Conservation (phyloP, 2,329 filamentous ascomycete species). For the Trichophaea hybrida region DNA sequence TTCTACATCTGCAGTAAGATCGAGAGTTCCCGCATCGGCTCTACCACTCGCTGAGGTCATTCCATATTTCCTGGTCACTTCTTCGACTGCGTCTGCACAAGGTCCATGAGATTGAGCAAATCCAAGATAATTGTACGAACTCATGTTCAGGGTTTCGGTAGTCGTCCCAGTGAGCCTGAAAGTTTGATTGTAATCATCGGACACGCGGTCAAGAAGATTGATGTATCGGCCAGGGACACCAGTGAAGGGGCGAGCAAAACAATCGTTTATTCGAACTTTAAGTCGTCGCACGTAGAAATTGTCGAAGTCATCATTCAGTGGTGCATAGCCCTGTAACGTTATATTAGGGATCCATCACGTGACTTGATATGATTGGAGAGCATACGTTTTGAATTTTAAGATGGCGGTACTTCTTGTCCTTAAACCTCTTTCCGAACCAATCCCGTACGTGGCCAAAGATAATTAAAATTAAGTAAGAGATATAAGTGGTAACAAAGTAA, state of each 20-base stretch:
- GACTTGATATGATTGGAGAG: constrained; percentile 1
- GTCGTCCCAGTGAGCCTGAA: constrained; percentile 81
- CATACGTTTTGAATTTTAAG: constrained; percentile 55
- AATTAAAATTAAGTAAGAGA: constrained; percentile 93
- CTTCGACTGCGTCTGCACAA: constrained; percentile 85
- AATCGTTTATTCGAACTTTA: constrained; percentile 92
- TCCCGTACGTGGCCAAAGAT: constrained; percentile 89
- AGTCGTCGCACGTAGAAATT: constrained; percentile 91
- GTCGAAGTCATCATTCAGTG: constrained; percentile 95
- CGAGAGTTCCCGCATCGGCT: constrained; percentile 70
- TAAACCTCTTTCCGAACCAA: constrained; percentile 94
- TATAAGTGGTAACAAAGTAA: constrained; percentile 92
- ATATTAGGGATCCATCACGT: not conserved
- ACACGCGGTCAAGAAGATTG: constrained; percentile 78
- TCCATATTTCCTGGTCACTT: constrained; percentile 69
- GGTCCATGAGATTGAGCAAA: constrained; percentile 96
- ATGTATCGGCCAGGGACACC: constrained; percentile 91
- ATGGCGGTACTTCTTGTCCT: constrained; percentile 71
- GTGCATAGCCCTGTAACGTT: constrained; percentile 55
- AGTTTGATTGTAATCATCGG: constrained; percentile 77
- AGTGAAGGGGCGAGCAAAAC: constrained; percentile 81
- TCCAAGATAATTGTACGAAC: constrained; percentile 97
- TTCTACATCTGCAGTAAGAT: constrained; percentile 80
- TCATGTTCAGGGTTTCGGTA: constrained; percentile 95
- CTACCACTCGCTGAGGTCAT: constrained; percentile 70